Conservation (phyloP, 768 basidiomycete genomes). For the Chlorophyllum brunneum region DNA sequence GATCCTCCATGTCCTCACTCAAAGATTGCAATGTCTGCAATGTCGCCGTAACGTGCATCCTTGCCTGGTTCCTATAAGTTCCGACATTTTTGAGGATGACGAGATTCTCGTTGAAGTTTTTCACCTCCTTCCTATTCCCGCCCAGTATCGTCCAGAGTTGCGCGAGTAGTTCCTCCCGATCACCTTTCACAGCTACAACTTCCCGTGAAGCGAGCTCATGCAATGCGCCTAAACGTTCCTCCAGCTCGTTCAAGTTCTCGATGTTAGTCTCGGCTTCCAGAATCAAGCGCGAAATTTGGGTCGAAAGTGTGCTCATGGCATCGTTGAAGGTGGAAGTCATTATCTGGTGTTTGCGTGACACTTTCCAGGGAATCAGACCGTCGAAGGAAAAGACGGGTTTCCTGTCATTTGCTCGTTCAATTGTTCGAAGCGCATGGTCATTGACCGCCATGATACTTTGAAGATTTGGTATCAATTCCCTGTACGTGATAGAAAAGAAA, state of each 20-base stretch:
- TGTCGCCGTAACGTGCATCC: constrained; percentile 62
- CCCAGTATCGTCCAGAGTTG: constrained; percentile 70
- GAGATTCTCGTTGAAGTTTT: constrained; percentile 49
- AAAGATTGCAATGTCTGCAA: constrained; percentile 57
- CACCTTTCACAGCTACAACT: constrained; percentile 38
- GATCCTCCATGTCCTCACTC: constrained; percentile 73
- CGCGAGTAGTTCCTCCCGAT: constrained; percentile 52
- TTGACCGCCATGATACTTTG: constrained; percentile 70
- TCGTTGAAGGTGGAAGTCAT: constrained; percentile 53
- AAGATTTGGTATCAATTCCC: constrained; percentile 1
- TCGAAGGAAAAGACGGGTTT: constrained; percentile 24
- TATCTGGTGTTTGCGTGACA: constrained; percentile 35
- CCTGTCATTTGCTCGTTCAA: constrained; percentile 39
- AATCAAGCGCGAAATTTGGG: constrained; percentile 50
- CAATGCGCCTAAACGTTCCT: constrained; percentile 52
- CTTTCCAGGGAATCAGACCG: constrained; percentile 33
- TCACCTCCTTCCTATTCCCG: constrained; percentile 48
- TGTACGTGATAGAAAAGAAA: neutral
- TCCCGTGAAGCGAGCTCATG: constrained; percentile 62
- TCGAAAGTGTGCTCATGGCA: constrained; percentile 58
- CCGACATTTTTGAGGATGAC: constrained; percentile 51
- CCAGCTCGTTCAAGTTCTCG: constrained; percentile 55
- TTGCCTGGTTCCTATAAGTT: constrained; percentile 56
- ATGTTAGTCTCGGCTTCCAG: constrained; percentile 63
- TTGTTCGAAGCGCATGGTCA: constrained; percentile 61